Evolutionary conservation across 2,329 filamentous ascomycete species (phyloP), one percentile per base, ranked within the genome.

Genomic region (Penicillium sp.): DNA sequence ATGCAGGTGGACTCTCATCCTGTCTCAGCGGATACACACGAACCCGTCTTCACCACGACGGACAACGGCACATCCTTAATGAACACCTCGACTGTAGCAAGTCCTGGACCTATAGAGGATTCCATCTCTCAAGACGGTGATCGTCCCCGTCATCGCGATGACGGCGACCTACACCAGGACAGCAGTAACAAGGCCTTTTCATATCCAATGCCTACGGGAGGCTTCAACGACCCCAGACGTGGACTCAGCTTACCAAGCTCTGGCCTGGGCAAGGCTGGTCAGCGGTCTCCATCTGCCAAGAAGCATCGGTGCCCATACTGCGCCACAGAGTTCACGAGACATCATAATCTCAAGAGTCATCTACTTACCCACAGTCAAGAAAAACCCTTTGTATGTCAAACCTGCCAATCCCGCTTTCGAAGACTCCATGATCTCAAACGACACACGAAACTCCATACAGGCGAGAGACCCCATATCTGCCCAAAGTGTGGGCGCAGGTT

Each of bases 281-380:
- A 88, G 52, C 86, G 88, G 69, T 92, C 92, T 6, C 89, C 91
- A 0, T 89, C 89, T 29, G 85, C 86, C 56, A 97, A 97, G 81
- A 94, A 95, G 73, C 94, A 99, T 81, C 96, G 95, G 77, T 99
- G 95, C 73, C 94, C 92, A 0, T 97, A 96, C 76, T 99, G 95
- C 83, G 88, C 92, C 45, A 97, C 95, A 5, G 95, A 97, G 72
- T 99, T 99, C 70, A 99, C 95, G 30, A 88, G 95, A 49, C 95
- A 98, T 75, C 95, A 98, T 76, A 98, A 99, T 72, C 86, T 98
- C 30, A 99, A 98, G 81, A 97, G 93, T 69, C 95, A 99, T 80
- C 85, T 99, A 61, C 86, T 99, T 74, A 98, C 95, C 0, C 95
- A 98, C 78, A 97, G 93, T 72, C 94, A 99, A 82, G 95, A 99